Base-by-base conservation (phyloP, 352 stramenopile genomes). In the Globisporangium takayamanum region DNA sequence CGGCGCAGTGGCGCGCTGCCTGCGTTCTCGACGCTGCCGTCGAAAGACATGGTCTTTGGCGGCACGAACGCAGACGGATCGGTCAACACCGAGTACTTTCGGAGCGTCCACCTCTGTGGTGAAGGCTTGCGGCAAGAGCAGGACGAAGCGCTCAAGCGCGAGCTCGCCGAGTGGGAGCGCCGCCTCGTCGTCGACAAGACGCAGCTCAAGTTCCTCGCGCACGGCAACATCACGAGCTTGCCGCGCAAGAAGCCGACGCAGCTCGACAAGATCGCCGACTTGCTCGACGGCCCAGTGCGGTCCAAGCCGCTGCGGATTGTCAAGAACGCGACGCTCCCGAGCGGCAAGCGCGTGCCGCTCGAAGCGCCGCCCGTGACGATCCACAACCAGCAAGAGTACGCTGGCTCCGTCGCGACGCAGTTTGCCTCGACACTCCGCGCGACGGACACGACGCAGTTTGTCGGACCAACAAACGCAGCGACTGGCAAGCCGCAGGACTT, bases 131-230 rank as follows among this genome's bases (percentile, higher is more conserved):
- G 76, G 33, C 65, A 70, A 22, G 84, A 94, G 50, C 89, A 89
- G 71, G 74, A 92, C 26, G 80, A 88, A 14, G 80, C 79, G 10
- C 73, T 84, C 2, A 64, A 78, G 49, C 67, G 70, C 46, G 85
- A 91, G 52, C 69, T 91, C 20, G 64, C 82, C 8, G 72, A 83
- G 37, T 96, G 84, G 85, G 74, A 86, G 15, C 60, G 68, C 12
- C 80, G 84, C 25, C 81, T 97, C 28, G 85, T 97, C 1, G 87
- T 97, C n/a, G 91, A 97, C 55, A 74, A 72, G 42, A 80, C 73
- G 56, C 82, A 93, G 37, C 62, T 95, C 18, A 86, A 88, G 61
- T 97, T 97, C 66, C 64, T 92, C 22, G 80, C 94, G 11, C 87
- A 94, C 55, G 80, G 85, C 4, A 92, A 93, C 62, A 93, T 76